Evolutionary conservation across 805 yeast species (phyloP).

Genomic region (Pichia californica): DNA sequence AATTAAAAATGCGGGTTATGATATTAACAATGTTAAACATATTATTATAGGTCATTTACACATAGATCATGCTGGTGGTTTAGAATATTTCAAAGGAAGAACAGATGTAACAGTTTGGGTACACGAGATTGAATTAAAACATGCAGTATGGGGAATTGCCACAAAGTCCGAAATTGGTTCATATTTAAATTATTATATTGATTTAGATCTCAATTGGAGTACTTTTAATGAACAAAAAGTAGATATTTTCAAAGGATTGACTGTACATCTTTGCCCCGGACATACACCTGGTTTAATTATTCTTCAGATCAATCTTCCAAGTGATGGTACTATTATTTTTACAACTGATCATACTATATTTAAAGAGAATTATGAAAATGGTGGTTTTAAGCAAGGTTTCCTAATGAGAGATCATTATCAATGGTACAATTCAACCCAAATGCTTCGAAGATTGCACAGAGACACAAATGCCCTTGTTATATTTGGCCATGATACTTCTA

Average conservation of each 20-base stretch:
- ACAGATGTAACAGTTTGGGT: constrained; percentile 3
- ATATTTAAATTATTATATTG: constrained; percentile 4
- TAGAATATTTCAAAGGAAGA: constrained; percentile 1
- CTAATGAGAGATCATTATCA: constrained; percentile 3
- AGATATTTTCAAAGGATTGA: constrained; percentile 1
- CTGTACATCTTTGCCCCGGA: constrained; percentile 2
- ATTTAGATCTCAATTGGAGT: constrained; percentile 4
- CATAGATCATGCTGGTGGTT: constrained; percentile 6
- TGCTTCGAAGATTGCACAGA: constrained; percentile 3
- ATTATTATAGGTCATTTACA: constrained; percentile 3
- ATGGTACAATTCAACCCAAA: constrained; percentile 3
- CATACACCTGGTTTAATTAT: constrained; percentile 3
- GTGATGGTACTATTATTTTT: constrained; percentile 1
- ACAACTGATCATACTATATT: constrained; percentile 4
- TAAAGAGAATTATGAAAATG: constrained; percentile 3
- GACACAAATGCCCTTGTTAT: constrained; percentile 4
- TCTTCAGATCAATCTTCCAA: constrained; percentile 1
- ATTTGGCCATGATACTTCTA: constrained; percentile 4
- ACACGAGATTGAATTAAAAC: constrained; percentile 3
- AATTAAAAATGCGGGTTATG: constrained; percentile 2
- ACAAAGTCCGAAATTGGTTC: constrained; percentile 5
- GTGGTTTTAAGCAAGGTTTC: constrained; percentile 2
- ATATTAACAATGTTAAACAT: constrained; percentile 2
- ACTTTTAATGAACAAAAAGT: constrained; percentile 1
- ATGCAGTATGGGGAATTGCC: constrained; percentile 6